A percentile compares a stretch with the other conserved stretches of the same genome.
Conservation (phyloP, 2,329 filamentous ascomycete species). For the Penicillium sp. region DNA sequence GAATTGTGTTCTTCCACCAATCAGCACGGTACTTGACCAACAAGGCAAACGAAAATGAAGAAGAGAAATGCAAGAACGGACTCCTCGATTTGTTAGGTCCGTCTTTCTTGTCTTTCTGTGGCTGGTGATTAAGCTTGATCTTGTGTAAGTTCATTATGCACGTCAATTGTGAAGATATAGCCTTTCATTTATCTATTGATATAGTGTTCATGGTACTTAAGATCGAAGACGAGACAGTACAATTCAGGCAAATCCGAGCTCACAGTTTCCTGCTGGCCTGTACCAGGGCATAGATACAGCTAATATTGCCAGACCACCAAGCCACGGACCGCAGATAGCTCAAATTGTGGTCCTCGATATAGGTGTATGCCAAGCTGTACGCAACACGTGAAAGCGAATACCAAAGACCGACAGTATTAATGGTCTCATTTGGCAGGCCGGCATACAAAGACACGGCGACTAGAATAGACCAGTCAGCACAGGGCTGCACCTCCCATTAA, state of each 20-base stretch:
- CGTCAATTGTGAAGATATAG: too few species aligned
- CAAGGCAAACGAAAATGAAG: too few species aligned
- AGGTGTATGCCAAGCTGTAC: conserved; percentile 35
- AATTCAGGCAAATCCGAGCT: not conserved
- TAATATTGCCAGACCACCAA: conserved; percentile 41
- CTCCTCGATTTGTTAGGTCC: too few species aligned
- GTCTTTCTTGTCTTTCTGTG: too few species aligned
- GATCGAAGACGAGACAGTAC: not conserved
- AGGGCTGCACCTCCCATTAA: not conserved
- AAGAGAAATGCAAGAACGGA: too few species aligned
- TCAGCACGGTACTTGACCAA: not conserved
- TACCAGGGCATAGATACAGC: conserved; percentile 39
- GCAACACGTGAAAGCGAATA: conserved; percentile 37
- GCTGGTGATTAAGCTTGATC: too few species aligned
- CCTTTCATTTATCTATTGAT: not conserved
- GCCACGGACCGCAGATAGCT: conserved; percentile 36
- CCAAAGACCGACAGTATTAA: conserved; percentile 38
- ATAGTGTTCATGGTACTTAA: too few species aligned
- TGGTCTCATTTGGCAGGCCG: conserved; percentile 32
- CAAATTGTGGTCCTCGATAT: conserved; percentile 29
- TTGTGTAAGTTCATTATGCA: too few species aligned
- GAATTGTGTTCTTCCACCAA: conserved; percentile 22
- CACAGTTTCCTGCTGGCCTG: conserved; percentile 33
- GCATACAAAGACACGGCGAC: conserved; percentile 37
- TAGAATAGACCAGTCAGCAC: conserved; percentile 7